These are phyloP conservation scores for Eragrostis tef DNA, from an alignment of 202 grass and related monocot genomes.

Conservation along the genomic window DNA sequence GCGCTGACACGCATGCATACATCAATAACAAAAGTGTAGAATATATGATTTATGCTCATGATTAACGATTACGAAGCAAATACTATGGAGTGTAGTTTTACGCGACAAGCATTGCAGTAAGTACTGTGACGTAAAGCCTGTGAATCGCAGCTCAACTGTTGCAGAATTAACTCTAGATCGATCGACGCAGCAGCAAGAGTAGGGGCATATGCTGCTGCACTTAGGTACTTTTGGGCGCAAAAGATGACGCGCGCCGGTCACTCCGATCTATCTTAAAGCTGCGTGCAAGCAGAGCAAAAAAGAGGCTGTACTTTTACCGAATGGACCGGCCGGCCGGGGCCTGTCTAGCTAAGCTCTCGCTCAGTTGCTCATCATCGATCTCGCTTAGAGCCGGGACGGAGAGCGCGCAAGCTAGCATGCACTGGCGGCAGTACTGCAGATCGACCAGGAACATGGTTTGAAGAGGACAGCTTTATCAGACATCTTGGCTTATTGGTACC, in stretches of 20 bases:
- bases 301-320: slow-evolving; percentile 16
- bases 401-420: too few species aligned
- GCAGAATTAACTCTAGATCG: slow-evolving; percentile 11
- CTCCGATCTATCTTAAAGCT: slow-evolving; percentile 26
- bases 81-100: neutral
- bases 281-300: slow-evolving; percentile 29
- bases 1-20: neutral
- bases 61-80: neutral
- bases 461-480: neutral
- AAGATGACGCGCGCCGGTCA: slow-evolving; percentile 25
- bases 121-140: slow-evolving; percentile 22
- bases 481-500: neutral
- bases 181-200: neutral
- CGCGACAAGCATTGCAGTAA: neutral
- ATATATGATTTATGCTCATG: neutral
- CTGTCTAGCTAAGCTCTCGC: neutral
- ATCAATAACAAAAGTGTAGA: neutral
- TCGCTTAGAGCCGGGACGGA: neutral
- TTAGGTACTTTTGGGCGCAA: slow-evolving; percentile 7
- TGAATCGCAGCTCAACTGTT: neutral
- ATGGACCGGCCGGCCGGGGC: slow-evolving; percentile 26
- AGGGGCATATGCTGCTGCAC: neutral
- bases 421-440: neutral
- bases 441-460: neutral
- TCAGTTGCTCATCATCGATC: neutral